Evolutionary conservation across 2,329 filamentous ascomycete species (phyloP).

Genomic region (Fusarium tricinctum): DNA sequence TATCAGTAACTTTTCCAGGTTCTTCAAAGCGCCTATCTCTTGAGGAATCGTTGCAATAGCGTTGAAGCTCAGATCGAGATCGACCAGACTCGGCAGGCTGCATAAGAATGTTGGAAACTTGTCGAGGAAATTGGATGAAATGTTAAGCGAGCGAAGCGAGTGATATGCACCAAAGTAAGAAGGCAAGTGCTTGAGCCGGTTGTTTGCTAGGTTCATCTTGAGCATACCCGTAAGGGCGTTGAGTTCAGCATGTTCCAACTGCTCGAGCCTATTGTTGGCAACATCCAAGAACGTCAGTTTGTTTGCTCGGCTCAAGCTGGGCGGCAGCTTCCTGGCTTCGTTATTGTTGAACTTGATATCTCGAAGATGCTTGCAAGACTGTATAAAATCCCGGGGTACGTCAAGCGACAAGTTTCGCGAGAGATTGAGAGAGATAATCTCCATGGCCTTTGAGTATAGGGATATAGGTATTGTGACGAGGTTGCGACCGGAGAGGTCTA

Average conservation of each 20-base stretch:
- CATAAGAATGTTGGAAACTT: conserved; percentile 89
- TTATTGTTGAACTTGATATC: conserved; percentile 98
- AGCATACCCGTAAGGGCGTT: conserved; percentile 81
- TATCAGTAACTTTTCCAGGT: conserved; percentile 90
- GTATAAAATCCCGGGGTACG: conserved; percentile 95
- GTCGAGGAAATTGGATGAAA: conserved; percentile 93
- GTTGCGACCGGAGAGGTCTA: conserved; percentile 91
- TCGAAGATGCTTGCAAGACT: conserved; percentile 88
- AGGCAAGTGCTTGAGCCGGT: conserved; percentile 84
- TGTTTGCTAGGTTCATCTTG: conserved; percentile 94
- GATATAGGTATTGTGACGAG: conserved; percentile 95
- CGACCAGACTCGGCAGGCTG: conserved; percentile 84
- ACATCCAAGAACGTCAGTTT: conserved; percentile 91
- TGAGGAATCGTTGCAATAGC: conserved; percentile 83
- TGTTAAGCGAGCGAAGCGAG: conserved; percentile 83
- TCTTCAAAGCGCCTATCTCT: conserved; percentile 81
- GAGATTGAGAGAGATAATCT: conserved; percentile 95
- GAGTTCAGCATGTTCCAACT: conserved; percentile 87
- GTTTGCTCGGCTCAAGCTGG: conserved; percentile 84
- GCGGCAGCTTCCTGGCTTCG: conserved; percentile 87
- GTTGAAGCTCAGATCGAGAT: conserved; percentile 98
- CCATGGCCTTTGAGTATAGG: conserved; percentile 89
- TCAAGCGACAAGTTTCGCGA: conserved; percentile 93
- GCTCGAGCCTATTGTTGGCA: conserved; percentile 92
- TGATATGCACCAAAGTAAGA: conserved; percentile 86